Conservation (phyloP, 768 basidiomycete species). For the Crepidotus variabilis region DNA sequence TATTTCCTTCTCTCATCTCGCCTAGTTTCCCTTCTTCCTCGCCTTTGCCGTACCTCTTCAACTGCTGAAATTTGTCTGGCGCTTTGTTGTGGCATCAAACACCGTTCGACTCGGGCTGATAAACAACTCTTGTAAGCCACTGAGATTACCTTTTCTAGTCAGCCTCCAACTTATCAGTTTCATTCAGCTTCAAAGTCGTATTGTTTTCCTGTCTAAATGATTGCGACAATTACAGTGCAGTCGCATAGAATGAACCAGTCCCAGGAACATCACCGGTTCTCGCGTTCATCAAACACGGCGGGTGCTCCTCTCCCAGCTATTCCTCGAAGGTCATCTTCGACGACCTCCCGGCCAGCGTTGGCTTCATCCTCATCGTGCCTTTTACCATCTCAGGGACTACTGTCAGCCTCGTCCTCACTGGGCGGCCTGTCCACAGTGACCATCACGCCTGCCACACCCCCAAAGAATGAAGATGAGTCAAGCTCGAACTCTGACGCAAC, state of each 20-base stretch:
- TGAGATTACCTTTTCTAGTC: slow-evolving; percentile 8
- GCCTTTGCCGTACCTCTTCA: background rate
- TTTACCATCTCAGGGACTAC: slow-evolving; percentile 11
- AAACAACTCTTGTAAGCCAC: background rate
- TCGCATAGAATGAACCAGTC: slow-evolving; percentile 32
- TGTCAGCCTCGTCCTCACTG: slow-evolving; percentile 23
- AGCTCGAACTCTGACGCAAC: slow-evolving; percentile 24
- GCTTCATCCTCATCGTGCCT: slow-evolving; percentile 18
- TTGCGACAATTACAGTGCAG: slow-evolving; percentile 37
- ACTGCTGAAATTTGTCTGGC: background rate
- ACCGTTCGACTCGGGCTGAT: background rate
- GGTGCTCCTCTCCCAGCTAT: slow-evolving; percentile 60
- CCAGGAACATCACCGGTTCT: slow-evolving; percentile 24
- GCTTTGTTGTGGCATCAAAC: background rate
- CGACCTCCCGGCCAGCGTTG: slow-evolving; percentile 22
- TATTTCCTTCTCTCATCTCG: background rate
- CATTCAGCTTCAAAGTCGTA: slow-evolving; percentile 4
- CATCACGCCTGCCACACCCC: slow-evolving; percentile 16
- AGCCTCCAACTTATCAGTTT: slow-evolving; percentile 12
- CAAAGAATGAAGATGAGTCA: slow-evolving; percentile 30
- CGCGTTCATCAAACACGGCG: slow-evolving; percentile 48
- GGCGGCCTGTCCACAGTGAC: slow-evolving; percentile 12
- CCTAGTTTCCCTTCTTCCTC: slow-evolving; percentile 3
- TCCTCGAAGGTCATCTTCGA: slow-evolving; percentile 45
- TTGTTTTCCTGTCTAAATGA: slow-evolving; percentile 28